phyloP scores from a whole-genome alignment of 2,329 filamentous ascomycete species.

The Hirsutella rhossiliensis region DNA sequence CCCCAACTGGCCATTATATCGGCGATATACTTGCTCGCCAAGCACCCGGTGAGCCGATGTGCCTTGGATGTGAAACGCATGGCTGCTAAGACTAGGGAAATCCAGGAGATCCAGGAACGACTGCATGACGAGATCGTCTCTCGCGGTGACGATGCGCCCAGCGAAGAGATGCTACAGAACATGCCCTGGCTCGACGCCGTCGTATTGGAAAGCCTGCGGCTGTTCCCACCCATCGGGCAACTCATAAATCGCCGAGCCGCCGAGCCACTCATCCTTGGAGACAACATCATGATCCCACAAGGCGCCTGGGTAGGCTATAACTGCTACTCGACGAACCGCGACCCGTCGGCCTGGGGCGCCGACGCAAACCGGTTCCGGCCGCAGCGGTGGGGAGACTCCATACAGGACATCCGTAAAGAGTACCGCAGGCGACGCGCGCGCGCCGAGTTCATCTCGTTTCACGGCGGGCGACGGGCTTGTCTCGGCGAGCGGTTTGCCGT shows the following conservation, averaged over 20 bases:
- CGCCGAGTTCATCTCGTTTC: constrained; percentile 28
- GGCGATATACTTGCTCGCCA: constrained; percentile 22
- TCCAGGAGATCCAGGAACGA: constrained; percentile 15
- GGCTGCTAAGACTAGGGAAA: not conserved
- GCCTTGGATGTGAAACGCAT: not conserved
- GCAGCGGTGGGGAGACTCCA: constrained; percentile 22
- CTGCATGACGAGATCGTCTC: constrained; percentile 18
- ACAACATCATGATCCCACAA: constrained; percentile 18
- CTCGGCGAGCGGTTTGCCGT: constrained; percentile 28
- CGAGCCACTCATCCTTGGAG: constrained; percentile 10
- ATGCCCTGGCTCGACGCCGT: constrained; percentile 30
- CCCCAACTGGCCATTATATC: constrained; percentile 24
- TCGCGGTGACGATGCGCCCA: constrained; percentile 2
- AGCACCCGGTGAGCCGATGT: constrained; percentile 12
- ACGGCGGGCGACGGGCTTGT: constrained; percentile 26
- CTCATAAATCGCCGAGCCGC: constrained; percentile 31
- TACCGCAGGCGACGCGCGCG: constrained; percentile 22
- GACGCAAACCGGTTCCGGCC: constrained; percentile 24
- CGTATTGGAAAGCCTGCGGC: constrained; percentile 31
- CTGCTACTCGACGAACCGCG: constrained; percentile 25
- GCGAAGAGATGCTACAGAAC: constrained; percentile 12
- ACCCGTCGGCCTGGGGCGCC: constrained; percentile 17
- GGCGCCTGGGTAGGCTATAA: constrained; percentile 28
- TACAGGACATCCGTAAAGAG: constrained; percentile 19
- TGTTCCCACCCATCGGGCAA: constrained; percentile 36